Evolutionary conservation across 1,284 basidiomycete genomes (phyloP), one percentile per base, ranked within the genome.

Genomic region (Irpex sp.): DNA sequence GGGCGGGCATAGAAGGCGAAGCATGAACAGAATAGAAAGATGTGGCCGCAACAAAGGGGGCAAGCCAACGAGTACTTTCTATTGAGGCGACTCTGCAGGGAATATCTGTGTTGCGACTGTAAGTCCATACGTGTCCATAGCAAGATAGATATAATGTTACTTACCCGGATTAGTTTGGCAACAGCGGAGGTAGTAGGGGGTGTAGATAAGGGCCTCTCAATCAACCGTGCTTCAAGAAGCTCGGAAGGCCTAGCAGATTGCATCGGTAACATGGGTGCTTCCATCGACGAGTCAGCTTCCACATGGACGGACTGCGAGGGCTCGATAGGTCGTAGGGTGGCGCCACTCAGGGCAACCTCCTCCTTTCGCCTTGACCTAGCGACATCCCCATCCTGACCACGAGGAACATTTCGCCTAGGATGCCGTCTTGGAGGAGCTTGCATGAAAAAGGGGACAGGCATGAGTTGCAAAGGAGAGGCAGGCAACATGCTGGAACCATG

Each of bases 121-220:
- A 33, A 33, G 28, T 33, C 28, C 28, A 33, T 33, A 33, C 28
- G 28, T 33, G 3, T 33, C 28, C 28, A 33, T 7, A 33, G 28
- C 28, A 7, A 33, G 28, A 3, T 33, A 3, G 6, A 33, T 33
- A 33, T 6, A 33, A 33, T 3, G 28, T 33, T 33, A 33, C 61
- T 56, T 28, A 61, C 61, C 21, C 53, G 51, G 14, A 54, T 35
- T 16, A 61, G 48, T 51, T 61, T 61, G 16, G 21, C 10, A n/a
- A 23, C 4, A 51, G 62, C 56, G n/a, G 53, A 16, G 36, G 54
- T 21, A 19, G 56, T 23, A 6, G 64, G 64, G 9, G 64, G 64
- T 28, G 64, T 65, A n/a, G 64, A 65, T 39, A 62, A 23, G 8
- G 64, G 64, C 39, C 64, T 48, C 21, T 33, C 56, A 21, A 65